Conservation (phyloP, 116 monocot species). For the Papilionanthe hybrid region DNA sequence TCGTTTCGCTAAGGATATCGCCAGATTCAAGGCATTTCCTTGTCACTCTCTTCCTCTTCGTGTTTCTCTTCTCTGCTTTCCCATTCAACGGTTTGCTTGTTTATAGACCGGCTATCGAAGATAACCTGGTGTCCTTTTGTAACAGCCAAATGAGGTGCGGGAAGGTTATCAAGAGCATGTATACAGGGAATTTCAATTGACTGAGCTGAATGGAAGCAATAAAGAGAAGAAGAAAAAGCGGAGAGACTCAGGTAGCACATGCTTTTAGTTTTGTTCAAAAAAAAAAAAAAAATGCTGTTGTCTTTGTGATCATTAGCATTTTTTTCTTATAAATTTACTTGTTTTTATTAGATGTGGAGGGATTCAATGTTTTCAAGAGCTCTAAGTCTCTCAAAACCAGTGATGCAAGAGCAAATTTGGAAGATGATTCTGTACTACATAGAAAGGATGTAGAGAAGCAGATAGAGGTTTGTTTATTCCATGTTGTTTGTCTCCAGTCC, state of each 20-base stretch:
- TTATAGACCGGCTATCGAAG: not conserved
- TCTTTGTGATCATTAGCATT: not conserved
- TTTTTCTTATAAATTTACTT: constrained; percentile 1
- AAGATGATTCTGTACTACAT: constrained; percentile 5
- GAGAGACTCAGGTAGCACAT: constrained; percentile 20
- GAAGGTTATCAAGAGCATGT: constrained; percentile 4
- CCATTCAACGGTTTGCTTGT: constrained; percentile 11
- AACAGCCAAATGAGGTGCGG: constrained; percentile 13
- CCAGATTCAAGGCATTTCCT: constrained; percentile 30
- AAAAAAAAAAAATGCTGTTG: too few relatives aligned
- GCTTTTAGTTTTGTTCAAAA: too few relatives aligned
- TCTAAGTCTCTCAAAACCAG: constrained; percentile 15
- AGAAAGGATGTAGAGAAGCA: constrained; percentile 49
- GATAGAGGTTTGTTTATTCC: constrained; percentile 20
- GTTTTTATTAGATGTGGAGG: constrained; percentile 40
- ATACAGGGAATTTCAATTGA: not conserved
- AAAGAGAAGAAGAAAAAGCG: constrained; percentile 68
- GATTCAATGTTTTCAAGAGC: constrained; percentile 59
- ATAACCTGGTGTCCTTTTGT: not conserved
- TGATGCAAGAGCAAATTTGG: constrained; percentile 3
- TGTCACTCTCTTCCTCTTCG: too few relatives aligned
- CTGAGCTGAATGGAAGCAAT: constrained; percentile 21
- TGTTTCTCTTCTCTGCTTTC: too few relatives aligned
- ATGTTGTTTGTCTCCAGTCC: too few relatives aligned
- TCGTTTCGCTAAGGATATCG: constrained; percentile 56